Percentiles rank a stretch among this genome's conserved stretches.
Evolutionary conservation across 116 monocot genomes (phyloP).

Genomic region (Cymodocea nodosa): DNA sequence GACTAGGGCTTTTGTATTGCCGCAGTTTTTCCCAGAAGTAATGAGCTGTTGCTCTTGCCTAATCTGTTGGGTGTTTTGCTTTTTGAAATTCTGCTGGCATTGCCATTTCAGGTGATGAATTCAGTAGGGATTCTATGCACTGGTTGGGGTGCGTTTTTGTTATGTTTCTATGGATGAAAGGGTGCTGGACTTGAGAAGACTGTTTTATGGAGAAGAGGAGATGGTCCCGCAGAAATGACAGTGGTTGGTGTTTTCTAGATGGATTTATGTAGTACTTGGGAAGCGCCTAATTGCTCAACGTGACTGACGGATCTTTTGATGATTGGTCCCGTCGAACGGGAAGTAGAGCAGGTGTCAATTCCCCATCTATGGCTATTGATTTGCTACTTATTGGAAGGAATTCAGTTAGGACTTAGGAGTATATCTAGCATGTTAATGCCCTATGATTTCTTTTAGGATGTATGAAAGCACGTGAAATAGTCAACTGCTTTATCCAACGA

Average conservation of each 20-base stretch:
- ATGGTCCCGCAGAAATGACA: slow-evolving; percentile 1
- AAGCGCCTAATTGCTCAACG: slow-evolving; percentile 15
- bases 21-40: too few relatives aligned
- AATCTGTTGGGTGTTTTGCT: too few relatives aligned
- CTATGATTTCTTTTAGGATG: too few relatives aligned
- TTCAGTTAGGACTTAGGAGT: background rate
- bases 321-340: slow-evolving; percentile 52
- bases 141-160: background rate
- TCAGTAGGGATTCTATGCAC: too few relatives aligned
- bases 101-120: background rate
- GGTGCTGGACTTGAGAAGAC: background rate
- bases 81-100: too few relatives aligned
- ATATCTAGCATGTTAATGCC: background rate
- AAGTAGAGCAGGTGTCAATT: slow-evolving; percentile 50
- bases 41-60: too few relatives aligned
- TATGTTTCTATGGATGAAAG: background rate
- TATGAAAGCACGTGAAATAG: too few relatives aligned
- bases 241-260: slow-evolving; percentile 6
- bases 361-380: background rate
- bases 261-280: background rate
- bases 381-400: background rate
- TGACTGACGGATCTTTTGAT: slow-evolving; percentile 58
- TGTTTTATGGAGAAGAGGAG: slow-evolving; percentile 28
- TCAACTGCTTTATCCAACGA: too few relatives aligned
- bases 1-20: too few relatives aligned